Base-by-base conservation (phyloP, 2,329 filamentous ascomycete genomes). In the Grosmannia huntii region DNA sequence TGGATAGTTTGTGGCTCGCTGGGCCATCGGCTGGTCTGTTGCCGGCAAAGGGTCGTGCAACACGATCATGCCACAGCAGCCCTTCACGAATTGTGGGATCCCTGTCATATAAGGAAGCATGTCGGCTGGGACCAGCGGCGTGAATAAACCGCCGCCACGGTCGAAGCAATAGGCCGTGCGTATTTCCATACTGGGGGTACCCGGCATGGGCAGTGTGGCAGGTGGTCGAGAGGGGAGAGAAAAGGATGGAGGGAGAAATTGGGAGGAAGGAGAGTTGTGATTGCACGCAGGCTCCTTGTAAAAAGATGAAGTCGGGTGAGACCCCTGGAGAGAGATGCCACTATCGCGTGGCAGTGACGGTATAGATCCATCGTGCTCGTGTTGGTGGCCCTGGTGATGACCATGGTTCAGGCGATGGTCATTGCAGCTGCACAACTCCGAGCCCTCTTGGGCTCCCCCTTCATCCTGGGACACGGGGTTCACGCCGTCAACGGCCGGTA, bases 41-140 rank as follows among this genome's bases (percentile, higher is more conserved):
- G 25, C 28, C 5, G 12, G 23, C 25, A 10, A 28, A 19, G 61
- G 61, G 21, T 61, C 60, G 0, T 19, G 75, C 23, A 82, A 65
- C 6, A 80, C 70, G 5, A 78, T 66, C 74, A 82, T 75, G 14
- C 75, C 75, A 7, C 64, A 62, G 25, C 67, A 66, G 41, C 66
- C 68, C 11, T 65, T 59, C 65, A 80, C 72, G 1, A 69, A 57
- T 1, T 71, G 64, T 1, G 76, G 74, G 5, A 83, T 69, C 51
- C 75, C 73, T 6, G 68, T 63, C 38, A 77, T 64, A 4, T 69
- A 65, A 0, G 75, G 76, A 12, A 84, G 67, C 68, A 74, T 71
- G 61, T 84, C 81, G 0, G 77, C 80, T 0, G 79, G 79, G 16
- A 84, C 70, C 0, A 84, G 73, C 3, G 76, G 72, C 5, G 81